These are phyloP conservation scores for Wickerhamiella vanderwaltii DNA, from an alignment of 805 yeast species.

Conservation along the genomic window DNA sequence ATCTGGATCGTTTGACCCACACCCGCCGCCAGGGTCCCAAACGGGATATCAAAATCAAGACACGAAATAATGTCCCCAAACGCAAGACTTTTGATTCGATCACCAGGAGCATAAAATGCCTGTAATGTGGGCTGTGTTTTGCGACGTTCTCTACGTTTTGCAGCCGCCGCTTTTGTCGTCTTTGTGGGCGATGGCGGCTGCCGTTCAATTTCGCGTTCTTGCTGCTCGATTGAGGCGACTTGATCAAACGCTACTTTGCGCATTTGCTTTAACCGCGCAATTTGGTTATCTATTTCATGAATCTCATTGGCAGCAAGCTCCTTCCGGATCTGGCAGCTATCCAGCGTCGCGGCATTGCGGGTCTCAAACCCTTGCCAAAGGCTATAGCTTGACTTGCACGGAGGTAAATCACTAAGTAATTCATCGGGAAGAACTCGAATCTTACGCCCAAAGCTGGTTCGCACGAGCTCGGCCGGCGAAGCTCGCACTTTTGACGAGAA, in stretches of 20 bases:
- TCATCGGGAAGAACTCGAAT: slow-evolving; percentile 49
- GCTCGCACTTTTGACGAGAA: slow-evolving; percentile 24
- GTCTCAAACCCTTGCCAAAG: slow-evolving; percentile 63
- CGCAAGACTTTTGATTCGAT: slow-evolving; percentile 36
- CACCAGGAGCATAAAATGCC: slow-evolving; percentile 50
- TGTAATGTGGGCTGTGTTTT: slow-evolving; percentile 52
- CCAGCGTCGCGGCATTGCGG: slow-evolving; percentile 33
- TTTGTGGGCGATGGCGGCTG: background rate
- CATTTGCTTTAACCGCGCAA: slow-evolving; percentile 38
- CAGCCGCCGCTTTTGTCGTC: slow-evolving; percentile 5
- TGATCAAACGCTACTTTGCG: slow-evolving; percentile 45
- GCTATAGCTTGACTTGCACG: slow-evolving; percentile 32
- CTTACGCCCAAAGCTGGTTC: slow-evolving; percentile 23
- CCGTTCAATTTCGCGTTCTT: slow-evolving; percentile 36
- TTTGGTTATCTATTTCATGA: slow-evolving; percentile 46
- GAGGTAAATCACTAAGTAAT: slow-evolving; percentile 43
- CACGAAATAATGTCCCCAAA: slow-evolving; percentile 47
- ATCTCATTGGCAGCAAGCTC: slow-evolving; percentile 54
- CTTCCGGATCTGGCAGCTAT: slow-evolving; percentile 48
- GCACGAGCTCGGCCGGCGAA: slow-evolving; percentile 28
- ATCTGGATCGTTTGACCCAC: slow-evolving; percentile 66
- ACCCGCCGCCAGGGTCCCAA: slow-evolving; percentile 66
- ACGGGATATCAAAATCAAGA: slow-evolving; percentile 61
- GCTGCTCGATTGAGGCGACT: slow-evolving; percentile 48
- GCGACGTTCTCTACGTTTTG: slow-evolving; percentile 28